Evolutionary conservation across 768 basidiomycete species (phyloP), one percentile per base, ranked within the genome.

Genomic region (Tephrocybe rancida): DNA sequence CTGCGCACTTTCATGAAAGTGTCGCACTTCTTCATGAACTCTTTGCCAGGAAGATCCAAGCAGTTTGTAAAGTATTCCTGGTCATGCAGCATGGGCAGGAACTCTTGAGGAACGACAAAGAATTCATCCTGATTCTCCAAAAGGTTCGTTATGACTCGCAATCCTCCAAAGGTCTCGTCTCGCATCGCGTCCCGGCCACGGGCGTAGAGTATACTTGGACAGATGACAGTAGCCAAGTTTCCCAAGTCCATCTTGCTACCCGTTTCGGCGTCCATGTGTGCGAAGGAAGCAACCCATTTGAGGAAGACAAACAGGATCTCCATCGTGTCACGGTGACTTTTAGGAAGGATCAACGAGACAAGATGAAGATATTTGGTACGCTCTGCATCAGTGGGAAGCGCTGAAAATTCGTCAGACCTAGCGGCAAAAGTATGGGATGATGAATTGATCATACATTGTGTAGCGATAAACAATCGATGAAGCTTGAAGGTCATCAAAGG

Each of bases 281-380:
- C 94, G 69, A 99, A 99, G 1, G 95, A 97, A 9, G 96, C 96
- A 10, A 99, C 97, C 97, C 97, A 99, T 72, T 98, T 97, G 60
- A 99, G 80, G 77, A 99, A 99, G 26, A 97, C 95, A 66, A 97
- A 98, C 46, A 99, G 76, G 46, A 97, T 92, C 71, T 99, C 97
- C 84, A 97, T 86, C 18, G 96, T 98, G 71, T 99, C 97, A 58
- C 97, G 87, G 69, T 99, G 92, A 56, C 85, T 83, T 73, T 93
- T 94, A 29, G 97, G 97, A 64, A 99, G 74, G 7, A 98, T 76
- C 52, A 95, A 75, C 37, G 88, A 88, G 14, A 95, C 77, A 60
- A 96, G 80, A 68, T 98, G 95, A 24, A 98, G 79, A 63, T 88
- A 82, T 47, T 90, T 87, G 61, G 81, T 83, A 42, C 94, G 86